Percentiles rank a stretch among this genome's conserved stretches.
phyloP scores from a whole-genome alignment of 2,329 filamentous ascomycete genomes.

The Triangularia verruculosa region DNA sequence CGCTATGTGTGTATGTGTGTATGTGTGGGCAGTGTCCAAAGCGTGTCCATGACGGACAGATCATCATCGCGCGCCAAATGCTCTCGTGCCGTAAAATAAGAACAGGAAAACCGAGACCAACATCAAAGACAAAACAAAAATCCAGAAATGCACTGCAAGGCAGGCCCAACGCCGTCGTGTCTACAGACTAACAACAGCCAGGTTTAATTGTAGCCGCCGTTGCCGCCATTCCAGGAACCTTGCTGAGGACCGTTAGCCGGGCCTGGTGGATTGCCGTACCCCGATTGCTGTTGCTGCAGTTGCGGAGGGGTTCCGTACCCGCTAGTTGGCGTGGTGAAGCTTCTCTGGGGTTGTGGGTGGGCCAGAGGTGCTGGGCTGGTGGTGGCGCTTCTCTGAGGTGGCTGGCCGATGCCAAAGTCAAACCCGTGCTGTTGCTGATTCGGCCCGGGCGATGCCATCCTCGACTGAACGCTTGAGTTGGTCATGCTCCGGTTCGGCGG shows the following conservation, averaged over 20 bases:
- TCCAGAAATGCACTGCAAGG: neutral
- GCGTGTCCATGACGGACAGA: neutral
- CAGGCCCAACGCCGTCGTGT: neutral
- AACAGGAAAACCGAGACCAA: neutral
- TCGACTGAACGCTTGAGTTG: constrained; percentile 29
- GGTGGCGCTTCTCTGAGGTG: constrained; percentile 22
- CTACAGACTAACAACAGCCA: neutral
- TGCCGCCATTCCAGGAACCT: constrained; percentile 2
- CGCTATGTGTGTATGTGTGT: neutral
- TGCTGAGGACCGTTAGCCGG: constrained; percentile 1
- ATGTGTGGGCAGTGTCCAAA: neutral
- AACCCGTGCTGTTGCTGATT: constrained; percentile 12
- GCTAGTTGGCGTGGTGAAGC: constrained; percentile 21
- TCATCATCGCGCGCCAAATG: neutral
- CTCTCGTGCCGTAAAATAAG: neutral
- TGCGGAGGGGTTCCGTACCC: constrained; percentile 16
- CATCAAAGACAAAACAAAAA: neutral
- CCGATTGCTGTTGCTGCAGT: neutral
- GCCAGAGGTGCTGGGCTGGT: constrained; percentile 28
- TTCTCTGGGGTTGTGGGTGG: constrained; percentile 27
- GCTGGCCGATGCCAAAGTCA: constrained; percentile 17
- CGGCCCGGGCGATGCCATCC: constrained; percentile 30
- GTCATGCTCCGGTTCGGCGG: constrained; percentile 32
- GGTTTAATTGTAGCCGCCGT: neutral
- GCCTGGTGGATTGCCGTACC: neutral